phyloP scores from a whole-genome alignment of 169 alveolate species.

The Plasmodium sp. region DNA sequence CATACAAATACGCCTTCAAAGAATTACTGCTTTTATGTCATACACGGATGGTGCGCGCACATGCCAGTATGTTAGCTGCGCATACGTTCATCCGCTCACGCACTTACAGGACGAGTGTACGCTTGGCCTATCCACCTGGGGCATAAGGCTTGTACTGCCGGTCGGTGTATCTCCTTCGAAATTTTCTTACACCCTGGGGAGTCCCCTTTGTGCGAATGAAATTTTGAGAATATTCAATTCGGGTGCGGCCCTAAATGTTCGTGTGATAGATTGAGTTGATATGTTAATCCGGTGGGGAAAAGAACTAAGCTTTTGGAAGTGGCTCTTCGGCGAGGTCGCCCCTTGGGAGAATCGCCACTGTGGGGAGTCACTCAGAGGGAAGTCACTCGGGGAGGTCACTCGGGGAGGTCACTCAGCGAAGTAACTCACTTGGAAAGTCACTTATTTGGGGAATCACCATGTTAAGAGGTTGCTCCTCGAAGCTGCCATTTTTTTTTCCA shows the following conservation, averaged over 20 bases:
- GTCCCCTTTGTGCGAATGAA: background rate
- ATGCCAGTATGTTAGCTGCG: background rate
- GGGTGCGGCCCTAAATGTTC: background rate
- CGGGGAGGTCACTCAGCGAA: background rate
- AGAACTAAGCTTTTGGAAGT: background rate
- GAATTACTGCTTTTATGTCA: background rate
- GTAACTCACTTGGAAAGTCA: background rate
- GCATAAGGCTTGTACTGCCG: background rate
- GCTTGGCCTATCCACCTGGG: background rate
- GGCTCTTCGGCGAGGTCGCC: background rate
- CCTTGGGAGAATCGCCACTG: background rate
- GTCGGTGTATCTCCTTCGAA: background rate
- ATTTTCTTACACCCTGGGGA: background rate
- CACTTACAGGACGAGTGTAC: background rate
- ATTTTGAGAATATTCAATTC: background rate
- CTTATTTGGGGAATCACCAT: background rate
- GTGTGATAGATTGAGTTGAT: background rate
- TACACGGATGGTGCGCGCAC: background rate
- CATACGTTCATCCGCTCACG: background rate
- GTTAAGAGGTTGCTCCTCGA: background rate
- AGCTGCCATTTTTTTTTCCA: background rate
- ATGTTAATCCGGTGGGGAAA: background rate
- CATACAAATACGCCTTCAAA: background rate
- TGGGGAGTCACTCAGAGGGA: background rate
- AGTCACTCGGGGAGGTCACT: background rate